Conservation (phyloP, 139 green algal genomes). For the Penium margaritaceum region DNA sequence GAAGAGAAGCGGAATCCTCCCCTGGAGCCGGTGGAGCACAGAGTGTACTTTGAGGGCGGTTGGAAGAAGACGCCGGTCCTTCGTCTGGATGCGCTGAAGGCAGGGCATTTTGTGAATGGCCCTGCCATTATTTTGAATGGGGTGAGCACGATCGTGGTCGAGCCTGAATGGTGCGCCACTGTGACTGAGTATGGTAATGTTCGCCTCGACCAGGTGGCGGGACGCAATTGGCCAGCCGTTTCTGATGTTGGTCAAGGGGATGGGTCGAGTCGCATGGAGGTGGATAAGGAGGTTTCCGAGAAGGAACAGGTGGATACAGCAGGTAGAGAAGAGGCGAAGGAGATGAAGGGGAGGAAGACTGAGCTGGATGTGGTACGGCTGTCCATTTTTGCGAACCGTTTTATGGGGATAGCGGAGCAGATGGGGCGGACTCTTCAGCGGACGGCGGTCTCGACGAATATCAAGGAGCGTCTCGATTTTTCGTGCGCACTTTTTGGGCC, state of each 20-base stretch:
- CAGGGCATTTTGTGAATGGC: constrained; percentile 57
- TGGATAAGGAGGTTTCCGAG: too few relatives aligned
- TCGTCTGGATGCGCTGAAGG: constrained; percentile 57
- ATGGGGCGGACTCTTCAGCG: constrained; percentile 92
- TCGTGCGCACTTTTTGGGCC: constrained; percentile 71
- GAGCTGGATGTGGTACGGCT: constrained; percentile 79
- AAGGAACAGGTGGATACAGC: too few relatives aligned
- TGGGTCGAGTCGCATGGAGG: too few relatives aligned
- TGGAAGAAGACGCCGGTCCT: constrained; percentile 70
- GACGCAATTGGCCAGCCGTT: too few relatives aligned
- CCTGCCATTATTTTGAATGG: constrained; percentile 87
- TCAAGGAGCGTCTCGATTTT: constrained; percentile 98
- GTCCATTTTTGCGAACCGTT: constrained; percentile 88
- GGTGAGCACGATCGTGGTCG: constrained; percentile 79
- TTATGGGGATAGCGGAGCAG: constrained; percentile 98
- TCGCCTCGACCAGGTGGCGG: constrained; percentile 51
- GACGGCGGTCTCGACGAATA: constrained; percentile 89
- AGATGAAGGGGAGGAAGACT: not conserved
- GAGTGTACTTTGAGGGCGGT: constrained; percentile 60
- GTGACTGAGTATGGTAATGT: constrained; percentile 73
- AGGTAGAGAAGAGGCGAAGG: not conserved
- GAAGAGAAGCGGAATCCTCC: too few relatives aligned
- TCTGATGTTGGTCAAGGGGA: too few relatives aligned
- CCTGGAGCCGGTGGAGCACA: not conserved
- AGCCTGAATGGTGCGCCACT: constrained; percentile 71